Percentiles rank a stretch among this genome's conserved stretches.
Evolutionary conservation across 148 eudicot genomes (phyloP).

Genomic region (Fagopyrum tataricum): DNA sequence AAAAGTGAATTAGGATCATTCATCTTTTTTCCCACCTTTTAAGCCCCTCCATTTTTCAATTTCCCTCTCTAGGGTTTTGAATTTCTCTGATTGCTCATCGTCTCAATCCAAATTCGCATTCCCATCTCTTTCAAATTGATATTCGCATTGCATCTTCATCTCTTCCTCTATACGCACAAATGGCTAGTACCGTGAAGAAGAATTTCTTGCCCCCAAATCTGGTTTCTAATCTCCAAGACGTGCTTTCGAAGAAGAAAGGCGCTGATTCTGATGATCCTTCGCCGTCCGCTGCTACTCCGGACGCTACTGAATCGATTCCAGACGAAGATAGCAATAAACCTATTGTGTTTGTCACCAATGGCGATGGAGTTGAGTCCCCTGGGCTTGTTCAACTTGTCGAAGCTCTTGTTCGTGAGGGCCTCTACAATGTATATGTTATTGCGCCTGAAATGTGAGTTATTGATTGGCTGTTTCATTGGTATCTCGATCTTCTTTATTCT

Average conservation of each 20-base stretch:
- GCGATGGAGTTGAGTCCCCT: conserved; percentile 77
- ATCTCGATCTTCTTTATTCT: not conserved
- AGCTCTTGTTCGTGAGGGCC: conserved; percentile 55
- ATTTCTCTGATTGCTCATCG: conserved; percentile 9
- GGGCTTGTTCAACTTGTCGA: conserved; percentile 58
- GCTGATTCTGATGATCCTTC: conserved; percentile 25
- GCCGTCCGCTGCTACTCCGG: conserved; percentile 22
- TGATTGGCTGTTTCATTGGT: not conserved
- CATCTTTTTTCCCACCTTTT: conserved; percentile 12
- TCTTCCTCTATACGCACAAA: conserved; percentile 11
- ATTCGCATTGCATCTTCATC: not conserved
- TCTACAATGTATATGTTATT: conserved; percentile 63
- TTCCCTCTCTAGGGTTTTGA: conserved; percentile 14
- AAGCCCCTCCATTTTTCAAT: conserved; percentile 13
- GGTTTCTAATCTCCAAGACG: conserved; percentile 56
- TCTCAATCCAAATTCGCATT: not conserved
- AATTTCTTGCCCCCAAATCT: conserved; percentile 53
- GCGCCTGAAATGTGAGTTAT: conserved; percentile 75
- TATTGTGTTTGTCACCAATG: conserved; percentile 67
- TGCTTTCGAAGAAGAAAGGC: conserved; percentile 35
- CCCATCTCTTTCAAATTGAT: not conserved
- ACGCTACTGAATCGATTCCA: conserved; percentile 15
- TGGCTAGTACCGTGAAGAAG: conserved; percentile 34
- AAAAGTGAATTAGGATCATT: conserved; percentile 6
- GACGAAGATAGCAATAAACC: conserved; percentile 40